A percentile compares a stretch with the other conserved stretches of the same genome.
Evolutionary conservation across 108 stramenopile species (phyloP).

Genomic region (Fistulifera pelliculosa): DNA sequence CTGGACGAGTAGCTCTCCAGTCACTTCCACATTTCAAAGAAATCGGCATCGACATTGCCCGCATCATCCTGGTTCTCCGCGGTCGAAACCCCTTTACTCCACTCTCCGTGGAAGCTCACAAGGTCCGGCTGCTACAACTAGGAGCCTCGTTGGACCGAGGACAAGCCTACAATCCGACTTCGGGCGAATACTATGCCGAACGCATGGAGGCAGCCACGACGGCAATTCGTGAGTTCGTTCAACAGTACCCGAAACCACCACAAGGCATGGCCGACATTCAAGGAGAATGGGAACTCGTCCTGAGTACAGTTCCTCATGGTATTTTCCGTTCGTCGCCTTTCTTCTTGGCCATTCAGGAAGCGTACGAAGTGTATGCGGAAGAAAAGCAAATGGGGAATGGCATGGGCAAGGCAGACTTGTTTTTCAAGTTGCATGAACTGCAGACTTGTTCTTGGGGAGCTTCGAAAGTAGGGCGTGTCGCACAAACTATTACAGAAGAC

Average conservation of each 20-base stretch:
- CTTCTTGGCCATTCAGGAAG: constrained; percentile 82
- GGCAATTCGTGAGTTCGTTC: constrained; percentile 53
- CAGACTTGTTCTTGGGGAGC: constrained; percentile 90
- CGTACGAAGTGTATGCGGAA: constrained; percentile 61
- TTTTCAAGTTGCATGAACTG: constrained; percentile 90
- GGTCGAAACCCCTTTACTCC: no score
- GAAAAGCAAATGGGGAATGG: constrained; percentile 34
- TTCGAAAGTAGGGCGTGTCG: constrained; percentile 81
- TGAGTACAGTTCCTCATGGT: constrained; percentile 78
- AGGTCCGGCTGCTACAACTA: constrained; percentile 67
- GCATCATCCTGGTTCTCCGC: no score
- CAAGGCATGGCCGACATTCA: constrained; percentile 23
- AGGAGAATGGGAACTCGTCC: constrained; percentile 85
- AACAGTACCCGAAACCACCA: constrained; percentile 8
- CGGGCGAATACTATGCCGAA: constrained; percentile 62
- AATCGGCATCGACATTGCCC: no score
- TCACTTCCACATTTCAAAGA: no score
- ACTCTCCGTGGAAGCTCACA: constrained; percentile 11
- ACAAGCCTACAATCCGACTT: constrained; percentile 83
- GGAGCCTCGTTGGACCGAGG: constrained; percentile 84
- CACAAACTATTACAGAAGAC: constrained; percentile 47
- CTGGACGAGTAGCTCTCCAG: no score
- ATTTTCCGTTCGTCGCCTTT: constrained; percentile 80
- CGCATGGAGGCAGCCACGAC: constrained; percentile 51
- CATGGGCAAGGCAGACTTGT: constrained; percentile 64